Evolutionary conservation across 768 basidiomycete species (phyloP), one percentile per base, ranked within the genome.

Genomic region (Phylloporus rhodoxanthus): DNA sequence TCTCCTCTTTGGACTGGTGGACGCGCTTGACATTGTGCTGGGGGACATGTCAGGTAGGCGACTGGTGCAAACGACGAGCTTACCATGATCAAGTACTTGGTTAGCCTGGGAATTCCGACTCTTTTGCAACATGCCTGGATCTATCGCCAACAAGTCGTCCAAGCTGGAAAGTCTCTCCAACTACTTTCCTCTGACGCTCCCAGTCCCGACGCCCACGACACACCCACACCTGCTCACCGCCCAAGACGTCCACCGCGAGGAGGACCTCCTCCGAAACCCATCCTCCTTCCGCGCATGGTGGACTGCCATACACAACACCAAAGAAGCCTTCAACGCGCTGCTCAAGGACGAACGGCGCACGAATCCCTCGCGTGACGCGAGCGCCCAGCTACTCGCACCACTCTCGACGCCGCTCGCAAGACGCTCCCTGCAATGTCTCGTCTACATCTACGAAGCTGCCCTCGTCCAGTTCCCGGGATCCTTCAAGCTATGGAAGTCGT

Each of bases 401-500:
- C 79, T 97, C 37, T 79, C 87, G 15, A 80, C 87, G 4, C 77
- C 84, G 5, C 76, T 77, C 19, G 79, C 87, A 39, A 78, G 93
- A 54, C 75, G 82, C 38, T 83, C 84, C 23, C 72, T 98, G 7
- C 91, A 96, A 58, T 82, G 85, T 42, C 72, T 95, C 28, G 86
- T 87, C 3, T 93, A 89, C 67, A 78, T 96, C n/a, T 98, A 96
- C 64, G 96, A 99, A 69, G 75, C 90, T 17, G 95, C 95, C 0
- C 77, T 99, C 20, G 76, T 70, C 4, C 80, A 93, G 55, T 96
- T 97, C 61, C 87, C 94, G 1, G 81, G 78, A 10, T 90, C 86
- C 2, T 98, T 91, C 81, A 93, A 96, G 67, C 71, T 98, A 45
- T 98, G 96, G 96, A 93, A 91, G 63, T 79, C 89, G 0, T 99